Base-by-base conservation (phyloP, 768 basidiomycete species). In the Rhizopogon sp. region DNA sequence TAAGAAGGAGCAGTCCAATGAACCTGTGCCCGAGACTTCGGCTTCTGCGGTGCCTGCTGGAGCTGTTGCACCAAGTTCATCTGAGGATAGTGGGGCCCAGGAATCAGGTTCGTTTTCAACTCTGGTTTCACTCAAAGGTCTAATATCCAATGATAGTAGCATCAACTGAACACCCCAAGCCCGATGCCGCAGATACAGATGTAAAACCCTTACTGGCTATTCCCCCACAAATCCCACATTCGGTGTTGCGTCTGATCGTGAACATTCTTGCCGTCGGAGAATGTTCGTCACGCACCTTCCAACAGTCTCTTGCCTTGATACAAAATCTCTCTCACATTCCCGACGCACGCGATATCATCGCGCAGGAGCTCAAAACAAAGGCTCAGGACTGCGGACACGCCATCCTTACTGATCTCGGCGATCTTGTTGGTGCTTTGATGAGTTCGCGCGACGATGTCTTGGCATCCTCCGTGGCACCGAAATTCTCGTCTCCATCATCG, bases 201-300 rank as follows among this genome's bases (percentile, higher is more conserved):
- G 74, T 76, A 55, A 76, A 76, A 54, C 66, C 75, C n/a, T 67
- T 90, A 13, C 73, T 92, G 13, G 76, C 85, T 10, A 82, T 79
- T 51, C 85, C 90, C 16, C 97, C 97, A 11, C 85, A 87, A 59
- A 87, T 98, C 56, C 93, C 95, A 6, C 83, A 89, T 50, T 68
- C 83, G 3, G 85, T 90, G n/a, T 78, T 98, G 25, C 86, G 90
- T 39, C 81, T 94, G 39, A 93, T 98, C 57, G 93, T 97, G 67
- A 98, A 98, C 70, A 93, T 98, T 62, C 76, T 99, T 58, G 98
- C 97, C n/a, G 80, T 88, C 17, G 97, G 97, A 43, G 97, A 99
- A 75, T 98, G 96, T 66, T 93, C 94, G 22, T 90, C 88, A 42
- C 81, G 89, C 33, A 97, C 95, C n/a, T 99, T 99, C 81, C 88